Percentiles rank a stretch among this genome's conserved stretches.
phyloP scores from a whole-genome alignment of 768 basidiomycete species.

The Tulasnella sp. region DNA sequence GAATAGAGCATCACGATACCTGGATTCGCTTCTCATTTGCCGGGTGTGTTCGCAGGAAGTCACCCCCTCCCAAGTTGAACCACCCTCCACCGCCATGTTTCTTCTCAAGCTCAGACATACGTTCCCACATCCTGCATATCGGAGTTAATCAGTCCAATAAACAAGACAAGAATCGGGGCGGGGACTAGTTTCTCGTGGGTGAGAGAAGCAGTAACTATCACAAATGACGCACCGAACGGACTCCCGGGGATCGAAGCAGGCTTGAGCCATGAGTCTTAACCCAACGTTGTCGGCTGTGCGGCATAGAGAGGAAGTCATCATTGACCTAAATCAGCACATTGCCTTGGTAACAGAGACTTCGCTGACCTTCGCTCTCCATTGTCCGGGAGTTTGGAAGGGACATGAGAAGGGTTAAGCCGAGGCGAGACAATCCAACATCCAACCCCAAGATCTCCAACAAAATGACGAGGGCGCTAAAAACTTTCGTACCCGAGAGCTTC shows the following conservation, averaged over 20 bases:
- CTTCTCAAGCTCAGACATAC: constrained; percentile 48
- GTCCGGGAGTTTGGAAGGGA: constrained; percentile 72
- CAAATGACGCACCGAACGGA: constrained; percentile 47
- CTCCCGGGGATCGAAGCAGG: constrained; percentile 76
- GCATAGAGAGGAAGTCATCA: neutral
- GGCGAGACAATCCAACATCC: constrained; percentile 24
- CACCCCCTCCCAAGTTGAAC: constrained; percentile 22
- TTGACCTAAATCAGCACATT: neutral
- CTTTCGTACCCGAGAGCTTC: constrained; percentile 31
- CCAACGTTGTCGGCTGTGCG: constrained; percentile 69
- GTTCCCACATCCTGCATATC: constrained; percentile 51
- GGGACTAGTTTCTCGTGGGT: neutral
- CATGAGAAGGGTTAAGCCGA: constrained; percentile 38
- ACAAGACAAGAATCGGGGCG: neutral
- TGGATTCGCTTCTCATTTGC: constrained; percentile 57
- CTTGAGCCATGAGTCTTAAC: constrained; percentile 61
- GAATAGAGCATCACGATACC: constrained; percentile 31
- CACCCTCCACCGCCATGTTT: constrained; percentile 18
- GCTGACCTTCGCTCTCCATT: constrained; percentile 67
- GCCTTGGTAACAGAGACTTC: neutral
- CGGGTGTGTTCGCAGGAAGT: constrained; percentile 78
- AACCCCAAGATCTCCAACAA: constrained; percentile 43
- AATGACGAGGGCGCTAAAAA: constrained; percentile 33
- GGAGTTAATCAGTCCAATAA: neutral
- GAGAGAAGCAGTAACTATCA: neutral